Evolutionary conservation across 352 stramenopile species (phyloP), one percentile per base, ranked within the genome.

Genomic region (Pythium grandisporangium): DNA sequence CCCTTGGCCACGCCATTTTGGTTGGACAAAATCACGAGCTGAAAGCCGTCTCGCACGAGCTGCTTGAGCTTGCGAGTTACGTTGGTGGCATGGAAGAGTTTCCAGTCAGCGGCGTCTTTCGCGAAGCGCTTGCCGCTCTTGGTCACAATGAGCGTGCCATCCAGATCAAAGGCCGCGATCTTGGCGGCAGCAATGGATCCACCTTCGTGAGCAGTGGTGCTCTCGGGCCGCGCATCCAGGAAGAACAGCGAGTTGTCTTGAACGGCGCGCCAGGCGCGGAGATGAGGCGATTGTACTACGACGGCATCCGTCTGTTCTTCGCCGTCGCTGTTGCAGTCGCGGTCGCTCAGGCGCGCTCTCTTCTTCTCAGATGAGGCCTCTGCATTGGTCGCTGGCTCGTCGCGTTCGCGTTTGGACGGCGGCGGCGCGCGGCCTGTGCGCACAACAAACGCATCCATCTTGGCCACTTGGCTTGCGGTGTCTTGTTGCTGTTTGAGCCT

Each of bases 41-140:
- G 54, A 45, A 68, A 90, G 1, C 70, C 72, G 6, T 75, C 53
- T 6, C 43, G 40, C 12, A 51, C 54, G 22, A 91, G 52, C 17
- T 73, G 48, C 21, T 49, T 26, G 16, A 93, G 55, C 38, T 81
- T 88, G 1, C 59, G 27, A 1, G 41, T 45, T 17, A 89, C 78
- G 5, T 58, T 57, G 7, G 57, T 71, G 5, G 72, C 49, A 59
- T 93, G 66, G 45, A 88, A 76, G 50, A 63, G 71, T 46, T 83
- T 84, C 80, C 80, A 93, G 59, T 93, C 80, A 42, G 62, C 36
- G 25, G 58, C 63, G 34, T 78, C 50, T 36, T 70, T 61, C 20
- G 80, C 70, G 34, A 89, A 91, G 30, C 66, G 75, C 43, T 90
- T 90, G 43, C 78, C 80, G 40, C 78, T 93, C 49, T 88, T 91